These are phyloP conservation scores for Xylariales sp. DNA, from an alignment of 2,329 filamentous ascomycete species.

Conservation along the genomic window DNA sequence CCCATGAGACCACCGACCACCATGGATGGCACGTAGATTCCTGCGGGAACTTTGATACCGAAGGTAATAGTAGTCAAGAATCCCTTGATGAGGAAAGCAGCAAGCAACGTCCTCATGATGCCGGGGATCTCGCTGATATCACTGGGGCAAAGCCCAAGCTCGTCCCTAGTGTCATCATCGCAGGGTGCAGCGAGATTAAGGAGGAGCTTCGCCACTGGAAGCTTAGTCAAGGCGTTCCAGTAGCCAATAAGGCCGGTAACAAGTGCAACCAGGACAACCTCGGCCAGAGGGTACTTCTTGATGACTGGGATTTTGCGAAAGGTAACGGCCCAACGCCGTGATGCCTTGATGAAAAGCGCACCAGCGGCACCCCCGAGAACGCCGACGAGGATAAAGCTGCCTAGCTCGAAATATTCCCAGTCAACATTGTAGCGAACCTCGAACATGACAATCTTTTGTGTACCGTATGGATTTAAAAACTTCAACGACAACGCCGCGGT, in stretches of 20 bases:
- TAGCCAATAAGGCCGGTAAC: slow-evolving; percentile 82
- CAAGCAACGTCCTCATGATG: slow-evolving; percentile 65
- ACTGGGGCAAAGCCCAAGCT: slow-evolving; percentile 73
- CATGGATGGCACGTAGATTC: slow-evolving; percentile 98
- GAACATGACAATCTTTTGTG: slow-evolving; percentile 94
- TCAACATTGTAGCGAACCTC: slow-evolving; percentile 86
- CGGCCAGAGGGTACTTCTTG: slow-evolving; percentile 78
- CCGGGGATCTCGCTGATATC: slow-evolving; percentile 71
- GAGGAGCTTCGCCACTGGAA: slow-evolving; percentile 85
- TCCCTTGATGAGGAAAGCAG: slow-evolving; percentile 86
- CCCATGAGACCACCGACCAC: slow-evolving; percentile 93
- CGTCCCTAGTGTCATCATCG: slow-evolving; percentile 58
- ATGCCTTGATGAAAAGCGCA: slow-evolving; percentile 95
- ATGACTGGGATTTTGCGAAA: slow-evolving; percentile 79
- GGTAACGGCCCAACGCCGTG: slow-evolving; percentile 79
- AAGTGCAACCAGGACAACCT: slow-evolving; percentile 83
- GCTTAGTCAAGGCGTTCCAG: slow-evolving; percentile 87
- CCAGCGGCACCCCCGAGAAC: slow-evolving; percentile 79
- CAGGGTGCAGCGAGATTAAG: slow-evolving; percentile 90
- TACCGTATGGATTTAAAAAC: slow-evolving; percentile 93
- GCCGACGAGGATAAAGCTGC: slow-evolving; percentile 80
- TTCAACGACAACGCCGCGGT: slow-evolving; percentile 87
- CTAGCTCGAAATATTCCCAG: slow-evolving; percentile 91
- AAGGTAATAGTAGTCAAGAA: slow-evolving; percentile 87
- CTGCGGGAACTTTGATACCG: slow-evolving; percentile 93